Percentiles rank a stretch among this genome's conserved stretches.
Conservation (phyloP, 495 filamentous ascomycete species). For the Cercophora newfieldiana region DNA sequence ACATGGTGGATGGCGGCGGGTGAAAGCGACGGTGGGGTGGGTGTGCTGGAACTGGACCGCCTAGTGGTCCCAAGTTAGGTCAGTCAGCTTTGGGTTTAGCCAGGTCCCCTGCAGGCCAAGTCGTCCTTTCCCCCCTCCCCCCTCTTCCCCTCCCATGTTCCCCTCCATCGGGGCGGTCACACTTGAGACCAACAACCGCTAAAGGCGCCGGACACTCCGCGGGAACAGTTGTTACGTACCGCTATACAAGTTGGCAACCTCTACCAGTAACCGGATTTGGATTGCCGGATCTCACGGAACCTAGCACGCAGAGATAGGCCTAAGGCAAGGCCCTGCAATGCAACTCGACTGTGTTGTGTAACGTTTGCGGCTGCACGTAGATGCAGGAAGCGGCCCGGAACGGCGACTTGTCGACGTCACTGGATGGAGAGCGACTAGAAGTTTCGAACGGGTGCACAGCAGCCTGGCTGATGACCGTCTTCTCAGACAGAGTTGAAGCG, state of each 20-base stretch:
- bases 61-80: background rate
- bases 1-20: conserved; percentile 25
- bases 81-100: conserved; percentile 3
- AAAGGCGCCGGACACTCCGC: background rate
- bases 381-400: conserved; percentile 25
- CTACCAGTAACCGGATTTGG: background rate
- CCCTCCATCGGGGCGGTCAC: background rate
- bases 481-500: background rate
- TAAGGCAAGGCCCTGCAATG: conserved; percentile 3
- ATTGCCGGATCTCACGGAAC: conserved; percentile 13
- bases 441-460: conserved; percentile 4
- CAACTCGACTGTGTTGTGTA: conserved; percentile 15
- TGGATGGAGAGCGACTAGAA: background rate
- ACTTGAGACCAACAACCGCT: background rate
- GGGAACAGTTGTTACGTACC: conserved; percentile 5
- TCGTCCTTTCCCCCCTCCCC: background rate
- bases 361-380: conserved; percentile 18
- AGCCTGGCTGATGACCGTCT: background rate
- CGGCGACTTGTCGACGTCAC: conserved; percentile 30
- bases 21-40: conserved; percentile 17
- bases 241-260: background rate
- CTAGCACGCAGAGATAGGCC: conserved; percentile 3
- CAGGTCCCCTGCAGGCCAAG: conserved; percentile 5
- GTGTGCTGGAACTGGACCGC: conserved; percentile 29
- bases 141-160: background rate